Percentiles rank a stretch among this genome's conserved stretches.
Evolutionary conservation across 306 rosid species (phyloP).

Genomic region (Mimosa bimucronata): DNA sequence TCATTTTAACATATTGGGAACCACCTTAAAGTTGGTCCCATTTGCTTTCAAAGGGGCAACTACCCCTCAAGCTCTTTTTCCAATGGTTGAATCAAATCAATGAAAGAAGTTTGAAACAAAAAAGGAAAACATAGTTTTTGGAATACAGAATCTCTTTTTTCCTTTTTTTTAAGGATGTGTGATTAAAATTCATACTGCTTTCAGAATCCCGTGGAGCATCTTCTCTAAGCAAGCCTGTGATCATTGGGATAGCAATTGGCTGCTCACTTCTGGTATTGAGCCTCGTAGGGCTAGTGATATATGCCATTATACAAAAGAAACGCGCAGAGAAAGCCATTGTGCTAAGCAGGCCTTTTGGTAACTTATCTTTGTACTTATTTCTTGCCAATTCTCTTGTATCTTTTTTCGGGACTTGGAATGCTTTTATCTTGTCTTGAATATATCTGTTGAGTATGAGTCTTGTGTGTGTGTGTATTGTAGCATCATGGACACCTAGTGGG

Average conservation of each 20-base stretch:
- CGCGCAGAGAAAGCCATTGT: conserved; percentile 94
- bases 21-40: neutral
- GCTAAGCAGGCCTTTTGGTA: conserved; percentile 88
- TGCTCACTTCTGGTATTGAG: conserved; percentile 64
- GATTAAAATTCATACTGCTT: conserved; percentile 46
- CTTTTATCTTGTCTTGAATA: neutral
- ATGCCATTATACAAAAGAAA: conserved; percentile 85
- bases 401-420: neutral
- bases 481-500: conserved; percentile 95
- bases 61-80: neutral
- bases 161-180: neutral
- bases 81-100: neutral
- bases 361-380: conserved; percentile 19
- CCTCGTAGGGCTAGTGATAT: conserved; percentile 64
- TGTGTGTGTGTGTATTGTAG: conserved; percentile 41
- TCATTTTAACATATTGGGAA: neutral
- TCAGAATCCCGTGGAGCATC: conserved; percentile 49
- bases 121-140: neutral
- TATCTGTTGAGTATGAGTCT: neutral
- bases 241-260: conserved; percentile 64
- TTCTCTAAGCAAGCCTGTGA: conserved; percentile 52
- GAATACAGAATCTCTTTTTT: neutral
- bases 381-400: conserved; percentile 7
- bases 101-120: neutral
- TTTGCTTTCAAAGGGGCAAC: neutral